phyloP scores from a whole-genome alignment of 768 basidiomycete species.

The Rhizopogon sp. region DNA sequence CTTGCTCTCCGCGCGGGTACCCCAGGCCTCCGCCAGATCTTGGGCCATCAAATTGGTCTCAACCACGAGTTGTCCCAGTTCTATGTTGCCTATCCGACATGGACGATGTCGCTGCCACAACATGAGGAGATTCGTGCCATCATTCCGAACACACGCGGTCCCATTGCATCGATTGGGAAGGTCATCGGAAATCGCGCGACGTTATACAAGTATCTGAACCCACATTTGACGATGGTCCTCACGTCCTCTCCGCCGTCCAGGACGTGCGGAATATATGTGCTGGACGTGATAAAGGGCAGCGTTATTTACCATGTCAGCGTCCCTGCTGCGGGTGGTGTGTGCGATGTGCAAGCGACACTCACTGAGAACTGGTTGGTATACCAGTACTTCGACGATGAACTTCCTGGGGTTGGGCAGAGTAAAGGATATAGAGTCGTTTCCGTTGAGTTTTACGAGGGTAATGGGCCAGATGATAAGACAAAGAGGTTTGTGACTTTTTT shows the following conservation, averaged over 20 bases:
- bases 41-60: slow-evolving; percentile 51
- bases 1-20: slow-evolving; percentile 50
- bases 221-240: slow-evolving; percentile 63
- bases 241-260: slow-evolving; percentile 34
- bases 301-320: slow-evolving; percentile 64
- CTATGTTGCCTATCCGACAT: slow-evolving; percentile 55
- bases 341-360: slow-evolving; percentile 65
- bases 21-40: slow-evolving; percentile 39
- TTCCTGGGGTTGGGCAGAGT: slow-evolving; percentile 37
- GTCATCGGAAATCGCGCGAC: slow-evolving; percentile 86
- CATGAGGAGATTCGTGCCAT: slow-evolving; percentile 56
- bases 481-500: slow-evolving; percentile 49
- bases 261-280: slow-evolving; percentile 63
- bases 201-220: slow-evolving; percentile 92
- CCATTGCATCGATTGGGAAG: slow-evolving; percentile 75
- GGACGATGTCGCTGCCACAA: slow-evolving; percentile 54
- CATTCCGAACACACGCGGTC: slow-evolving; percentile 42
- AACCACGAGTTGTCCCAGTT: slow-evolving; percentile 38
- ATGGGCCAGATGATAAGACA: slow-evolving; percentile 59
- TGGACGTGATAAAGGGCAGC: slow-evolving; percentile 79
- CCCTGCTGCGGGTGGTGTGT: slow-evolving; percentile 37
- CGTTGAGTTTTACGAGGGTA: slow-evolving; percentile 88
- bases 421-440: slow-evolving; percentile 74
- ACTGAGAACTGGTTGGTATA: slow-evolving; percentile 94
- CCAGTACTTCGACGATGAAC: slow-evolving; percentile 68